Evolutionary conservation across 108 stramenopile genomes (phyloP), one percentile per base, ranked within the genome.

Genomic region (Nitzschia sp.): DNA sequence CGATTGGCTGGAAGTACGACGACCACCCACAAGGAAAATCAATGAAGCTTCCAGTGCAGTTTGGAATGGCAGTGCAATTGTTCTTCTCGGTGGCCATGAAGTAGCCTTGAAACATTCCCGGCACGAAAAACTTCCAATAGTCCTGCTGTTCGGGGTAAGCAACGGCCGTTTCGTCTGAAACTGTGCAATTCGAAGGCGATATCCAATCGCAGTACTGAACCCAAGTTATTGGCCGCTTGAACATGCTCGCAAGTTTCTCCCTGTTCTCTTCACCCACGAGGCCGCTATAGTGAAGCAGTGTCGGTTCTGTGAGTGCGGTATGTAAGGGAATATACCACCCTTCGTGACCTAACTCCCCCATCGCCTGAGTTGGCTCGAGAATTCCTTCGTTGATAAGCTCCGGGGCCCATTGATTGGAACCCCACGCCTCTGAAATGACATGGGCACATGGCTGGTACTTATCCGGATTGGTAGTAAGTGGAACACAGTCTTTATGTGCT

Each of bases 141-240:
- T 48, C 71, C 28, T 56, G 75, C 0, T 21, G 21, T 5, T 17
- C 19, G 0, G 73, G 58, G 5, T 64, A 29, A 45, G 70, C 46
- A 29, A 47, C 32, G 2, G 71, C 78, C 30, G 76, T 25, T 51
- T 32, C 64, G 23, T 65, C 49, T 1, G 18, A 28, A 8, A 25
- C 8, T 18, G 66, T 4, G 33, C 82, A 82, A 34, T 65, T 64
- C 21, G 38, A 59, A 0, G 3, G 23, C 2, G 68, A 70, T 9
- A 83, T 59, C 19, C 64, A 31, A 1, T 49, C 47, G 36, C 82
- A 83, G 36, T 75, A 83, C 24, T 68, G 34, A 34, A 34, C 29
- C 75, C 78, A 83, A 0, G 59, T 79, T 25, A 60, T 75, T 0
- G 82, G 82, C 9, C 78, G 59, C 5, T 69, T 55, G 62, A 83